Percentiles rank a stretch among this genome's conserved stretches.
Conservation (phyloP, 495 filamentous ascomycete genomes). For the Podospora anserina region DNA sequence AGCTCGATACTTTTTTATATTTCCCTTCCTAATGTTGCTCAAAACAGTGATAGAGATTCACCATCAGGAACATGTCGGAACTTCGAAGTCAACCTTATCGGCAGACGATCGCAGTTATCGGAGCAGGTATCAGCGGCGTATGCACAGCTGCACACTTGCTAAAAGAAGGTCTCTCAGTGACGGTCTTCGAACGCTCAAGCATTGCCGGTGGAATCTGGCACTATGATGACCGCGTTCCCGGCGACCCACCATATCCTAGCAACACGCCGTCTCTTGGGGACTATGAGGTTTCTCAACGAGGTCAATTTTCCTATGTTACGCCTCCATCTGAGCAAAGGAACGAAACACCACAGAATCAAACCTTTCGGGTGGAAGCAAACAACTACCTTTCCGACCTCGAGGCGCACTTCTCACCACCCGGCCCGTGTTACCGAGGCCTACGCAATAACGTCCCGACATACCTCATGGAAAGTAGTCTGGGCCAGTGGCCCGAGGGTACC, state of each 20-base stretch:
- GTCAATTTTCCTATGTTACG: constrained; percentile 22
- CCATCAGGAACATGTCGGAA: background rate
- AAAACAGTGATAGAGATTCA: background rate
- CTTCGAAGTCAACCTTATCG: background rate
- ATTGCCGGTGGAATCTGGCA: constrained; percentile 64
- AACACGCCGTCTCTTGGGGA: constrained; percentile 40
- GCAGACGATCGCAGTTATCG: constrained; percentile 59
- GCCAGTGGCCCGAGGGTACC: constrained; percentile 58
- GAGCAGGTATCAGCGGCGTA: constrained; percentile 67
- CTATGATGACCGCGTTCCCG: constrained; percentile 56
- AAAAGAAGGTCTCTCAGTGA: constrained; percentile 56
- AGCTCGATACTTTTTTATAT: background rate
- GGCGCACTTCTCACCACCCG: constrained; percentile 35
- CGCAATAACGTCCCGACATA: constrained; percentile 64
- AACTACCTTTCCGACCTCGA: constrained; percentile 14
- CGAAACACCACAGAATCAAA: background rate
- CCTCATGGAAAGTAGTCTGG: constrained; percentile 57
- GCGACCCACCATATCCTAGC: constrained; percentile 57
- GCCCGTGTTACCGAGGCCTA: constrained; percentile 56
- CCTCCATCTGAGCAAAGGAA: constrained; percentile 14
- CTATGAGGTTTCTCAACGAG: constrained; percentile 20
- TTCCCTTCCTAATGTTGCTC: background rate
- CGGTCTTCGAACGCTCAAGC: constrained; percentile 60
- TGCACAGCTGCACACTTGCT: constrained; percentile 60
- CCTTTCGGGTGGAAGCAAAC: background rate